Evolutionary conservation across 352 stramenopile species (phyloP).

Genomic region (Pythium insidiosum): DNA sequence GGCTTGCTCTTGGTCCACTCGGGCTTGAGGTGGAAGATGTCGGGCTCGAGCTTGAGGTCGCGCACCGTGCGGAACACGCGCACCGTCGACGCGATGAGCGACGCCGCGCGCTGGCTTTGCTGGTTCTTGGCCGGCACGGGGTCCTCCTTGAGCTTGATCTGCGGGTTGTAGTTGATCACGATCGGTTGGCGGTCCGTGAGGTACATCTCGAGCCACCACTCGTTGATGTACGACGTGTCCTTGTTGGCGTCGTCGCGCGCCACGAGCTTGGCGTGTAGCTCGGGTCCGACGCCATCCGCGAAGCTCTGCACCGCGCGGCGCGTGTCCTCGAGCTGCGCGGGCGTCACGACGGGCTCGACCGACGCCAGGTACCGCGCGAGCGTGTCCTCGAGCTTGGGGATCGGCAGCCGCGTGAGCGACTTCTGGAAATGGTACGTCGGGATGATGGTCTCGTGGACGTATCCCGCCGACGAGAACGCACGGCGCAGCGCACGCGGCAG

Average conservation of each 20-base stretch:
- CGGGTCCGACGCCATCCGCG: constrained; percentile 34
- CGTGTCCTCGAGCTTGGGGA: constrained; percentile 83
- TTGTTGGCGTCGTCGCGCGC: constrained; percentile 67
- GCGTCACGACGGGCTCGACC: constrained; percentile 63
- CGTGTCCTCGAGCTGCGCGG: constrained; percentile 47
- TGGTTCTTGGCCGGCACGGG: constrained; percentile 75
- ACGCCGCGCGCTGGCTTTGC: constrained; percentile 73
- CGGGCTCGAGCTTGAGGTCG: constrained; percentile 73
- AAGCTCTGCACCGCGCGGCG: constrained; percentile 53
- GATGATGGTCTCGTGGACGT: constrained; percentile 84
- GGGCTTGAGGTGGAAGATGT: constrained; percentile 89
- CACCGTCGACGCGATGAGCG: constrained; percentile 81
- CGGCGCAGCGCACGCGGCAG: constrained; percentile 10
- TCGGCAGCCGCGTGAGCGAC: constrained; percentile 75
- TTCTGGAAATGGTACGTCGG: constrained; percentile 87
- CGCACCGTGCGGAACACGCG: constrained; percentile 77
- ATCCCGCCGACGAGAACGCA: constrained; percentile 20
- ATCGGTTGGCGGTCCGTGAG: constrained; percentile 78
- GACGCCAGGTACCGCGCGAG: constrained; percentile 66
- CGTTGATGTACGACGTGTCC: constrained; percentile 90
- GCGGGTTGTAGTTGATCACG: constrained; percentile 89
- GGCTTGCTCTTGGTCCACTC: constrained; percentile 58
- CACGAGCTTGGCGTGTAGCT: constrained; percentile 71
- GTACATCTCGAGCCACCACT: constrained; percentile 93
- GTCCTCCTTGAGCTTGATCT: constrained; percentile 86